These are phyloP conservation scores for Colletotrichum caudatum DNA, from an alignment of 2,329 filamentous ascomycete species.

Conservation along the genomic window DNA sequence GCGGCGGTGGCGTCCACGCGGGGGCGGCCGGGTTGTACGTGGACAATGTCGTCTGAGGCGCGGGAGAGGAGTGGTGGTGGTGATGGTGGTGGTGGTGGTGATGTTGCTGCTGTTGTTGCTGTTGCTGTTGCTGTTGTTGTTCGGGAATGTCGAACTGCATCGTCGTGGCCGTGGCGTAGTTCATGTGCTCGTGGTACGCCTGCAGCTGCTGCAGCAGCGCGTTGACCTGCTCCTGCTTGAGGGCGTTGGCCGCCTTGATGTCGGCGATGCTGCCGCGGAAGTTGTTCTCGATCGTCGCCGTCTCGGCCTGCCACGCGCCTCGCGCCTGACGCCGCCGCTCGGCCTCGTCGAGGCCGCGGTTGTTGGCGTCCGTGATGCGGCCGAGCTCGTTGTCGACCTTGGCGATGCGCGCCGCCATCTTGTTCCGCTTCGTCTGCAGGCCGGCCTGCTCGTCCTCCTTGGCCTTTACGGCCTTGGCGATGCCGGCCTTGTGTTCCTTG, in stretches of 20 bases:
- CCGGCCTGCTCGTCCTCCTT: constrained; percentile 74
- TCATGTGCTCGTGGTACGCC: constrained; percentile 50
- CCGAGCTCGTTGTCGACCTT: constrained; percentile 80
- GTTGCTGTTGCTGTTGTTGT: neutral
- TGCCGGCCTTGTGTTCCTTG: constrained; percentile 69
- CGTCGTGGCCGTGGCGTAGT: constrained; percentile 49
- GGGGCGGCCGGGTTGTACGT: constrained; percentile 43
- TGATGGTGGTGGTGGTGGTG: neutral
- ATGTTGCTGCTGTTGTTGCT: neutral
- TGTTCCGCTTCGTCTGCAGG: constrained; percentile 77
- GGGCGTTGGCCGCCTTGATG: constrained; percentile 51
- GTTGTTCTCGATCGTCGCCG: constrained; percentile 59
- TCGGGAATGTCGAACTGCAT: constrained; percentile 49
- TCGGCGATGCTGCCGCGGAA: constrained; percentile 55
- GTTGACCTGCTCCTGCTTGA: constrained; percentile 56
- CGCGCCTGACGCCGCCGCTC: constrained; percentile 68
- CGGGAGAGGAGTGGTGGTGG: constrained; percentile 13
- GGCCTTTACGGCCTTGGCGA: constrained; percentile 72
- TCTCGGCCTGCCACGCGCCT: constrained; percentile 60
- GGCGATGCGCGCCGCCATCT: constrained; percentile 76
- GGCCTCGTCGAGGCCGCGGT: constrained; percentile 72
- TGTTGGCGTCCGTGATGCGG: constrained; percentile 77
- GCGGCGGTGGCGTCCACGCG: constrained; percentile 52
- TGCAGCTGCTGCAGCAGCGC: constrained; percentile 53
- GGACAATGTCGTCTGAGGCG: constrained; percentile 44